Evolutionary conservation across 306 rosid species (phyloP), one percentile per base, ranked within the genome.

Genomic region (Morella rubra): DNA sequence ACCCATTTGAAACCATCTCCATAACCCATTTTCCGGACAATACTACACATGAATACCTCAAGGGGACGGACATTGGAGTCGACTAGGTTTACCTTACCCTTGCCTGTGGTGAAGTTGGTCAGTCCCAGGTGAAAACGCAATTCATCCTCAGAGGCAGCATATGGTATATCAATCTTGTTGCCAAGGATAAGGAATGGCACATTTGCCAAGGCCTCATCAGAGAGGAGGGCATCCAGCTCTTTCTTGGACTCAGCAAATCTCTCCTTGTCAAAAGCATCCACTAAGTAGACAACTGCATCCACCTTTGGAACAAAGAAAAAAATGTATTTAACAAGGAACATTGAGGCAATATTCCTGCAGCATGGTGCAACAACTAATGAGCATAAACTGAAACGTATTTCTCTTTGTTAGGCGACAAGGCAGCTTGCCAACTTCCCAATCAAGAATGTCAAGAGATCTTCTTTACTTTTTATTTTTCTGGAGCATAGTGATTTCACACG

Each of bases 1-100:
- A 93, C 79, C 97, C 97, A 93, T 80, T 87, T 90, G 93, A 93
- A 90, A 51, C 96, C 97, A 58, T 90, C 97, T 24, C 97, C 97
- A 37, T 90, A 93, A 72, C 97, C 97, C 97, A 93, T 93, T 85
- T 93, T 93, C 82, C 91, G 82, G 64, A 93, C 97, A 61, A 93
- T 87, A 76, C 97, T 93, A 87, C 97, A 93, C 97, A 93, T 93
- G 90, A 90, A 93, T 40, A 90, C 93, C 87, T 92, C 97, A 45
- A 92, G 89, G 62, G 93, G 88, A 1, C 96, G 96, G 59, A 92
- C 90, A 56, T 86, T 90, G 5, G 93, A 87, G 82, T 86, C 97
- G 9, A 86, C 1, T 89, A 93, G 14, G 76, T 76, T 90, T 14
- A 90, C 92, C 81, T 93, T 93, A 52, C 97, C 97, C 84, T 93